These are phyloP conservation scores for Wickerhamomyces pijperi DNA, from an alignment of 805 yeast genomes.

Conservation along the genomic window DNA sequence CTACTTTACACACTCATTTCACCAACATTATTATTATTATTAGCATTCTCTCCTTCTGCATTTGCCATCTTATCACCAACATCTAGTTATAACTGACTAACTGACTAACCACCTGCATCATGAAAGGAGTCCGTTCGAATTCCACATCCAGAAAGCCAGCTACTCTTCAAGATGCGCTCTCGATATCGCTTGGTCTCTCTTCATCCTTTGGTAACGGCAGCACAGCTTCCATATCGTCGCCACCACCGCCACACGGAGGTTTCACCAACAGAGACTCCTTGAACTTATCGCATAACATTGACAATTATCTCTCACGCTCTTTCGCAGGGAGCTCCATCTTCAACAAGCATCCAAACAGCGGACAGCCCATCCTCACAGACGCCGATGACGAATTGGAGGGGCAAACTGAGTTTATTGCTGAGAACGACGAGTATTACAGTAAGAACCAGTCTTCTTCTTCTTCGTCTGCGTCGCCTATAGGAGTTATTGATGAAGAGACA, in stretches of 20 bases:
- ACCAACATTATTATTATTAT: no score
- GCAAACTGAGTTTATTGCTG: not conserved
- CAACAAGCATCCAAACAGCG: not conserved
- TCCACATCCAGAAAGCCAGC: constrained; percentile 1
- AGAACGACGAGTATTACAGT: not conserved
- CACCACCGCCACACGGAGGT: no score
- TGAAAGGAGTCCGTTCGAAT: no score
- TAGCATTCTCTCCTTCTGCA: no score
- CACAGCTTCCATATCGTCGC: no score
- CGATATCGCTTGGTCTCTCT: constrained; percentile 17
- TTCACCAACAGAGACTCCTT: constrained; percentile 14
- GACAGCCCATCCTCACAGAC: not conserved
- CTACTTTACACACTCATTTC: no score
- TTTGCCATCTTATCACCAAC: no score
- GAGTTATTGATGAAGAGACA: no score
- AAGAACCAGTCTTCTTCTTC: not conserved
- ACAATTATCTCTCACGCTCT: not conserved
- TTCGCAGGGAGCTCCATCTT: not conserved
- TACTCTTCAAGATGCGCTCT: constrained; percentile 17
- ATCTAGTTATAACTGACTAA: no score
- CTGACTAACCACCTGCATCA: no score
- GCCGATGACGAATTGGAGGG: not conserved
- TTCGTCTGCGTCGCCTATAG: no score
- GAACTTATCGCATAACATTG: constrained; percentile 16
- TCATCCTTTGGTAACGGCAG: constrained; percentile 12